Base-by-base conservation (phyloP, 2,329 filamentous ascomycete genomes). In the Aureobasidium uvarum region DNA sequence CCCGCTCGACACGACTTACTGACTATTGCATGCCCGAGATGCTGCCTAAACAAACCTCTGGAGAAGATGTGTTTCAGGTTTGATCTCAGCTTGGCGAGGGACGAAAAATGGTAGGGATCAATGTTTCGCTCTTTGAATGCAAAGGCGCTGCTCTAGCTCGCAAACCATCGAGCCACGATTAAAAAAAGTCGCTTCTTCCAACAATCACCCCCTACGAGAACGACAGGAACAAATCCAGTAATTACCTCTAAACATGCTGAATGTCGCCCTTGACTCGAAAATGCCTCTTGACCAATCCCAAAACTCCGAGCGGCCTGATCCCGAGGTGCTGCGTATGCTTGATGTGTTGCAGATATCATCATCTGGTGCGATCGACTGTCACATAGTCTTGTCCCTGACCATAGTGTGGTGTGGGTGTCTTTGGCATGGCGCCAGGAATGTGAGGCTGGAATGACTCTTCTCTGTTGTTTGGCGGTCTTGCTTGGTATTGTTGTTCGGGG, bases 331-430 rank as follows among this genome's bases (percentile, higher is more conserved):
- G 39, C 31, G 38, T 52, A 33, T 62, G 46, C 43, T 60, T 38
- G 43, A 39, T 50, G 20, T n/a, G 6, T 23, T 10, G 18, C 3
- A 20, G 43, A 23, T 10, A 14, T 2, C 3, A 43, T 46, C 55
- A 59, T 55, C 66, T 28, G 7, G 74, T 73, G 65, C 72, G 71
- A 68, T 76, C 74, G 74, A 76, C 74, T 62, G 75, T 68, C 66
- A 76, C 73, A 69, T 75, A 76, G 68, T 76, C 74, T 71, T 72
- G 55, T 67, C 71, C 73, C 72, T 48, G 50, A 20, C 70, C 68
- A 71, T 63, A 65, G n/a, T 72, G 68, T 69, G 74, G 75, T 58
- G 70, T 68, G 54, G 73, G 71, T 64, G 73, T 72, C 45, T 71
- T 67, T 65, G 72, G 70, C 68, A 72, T 69, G 69, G 73, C 74